Evolutionary conservation across 169 alveolate species (phyloP).

Genomic region (Perkinsus chesapeaki): DNA sequence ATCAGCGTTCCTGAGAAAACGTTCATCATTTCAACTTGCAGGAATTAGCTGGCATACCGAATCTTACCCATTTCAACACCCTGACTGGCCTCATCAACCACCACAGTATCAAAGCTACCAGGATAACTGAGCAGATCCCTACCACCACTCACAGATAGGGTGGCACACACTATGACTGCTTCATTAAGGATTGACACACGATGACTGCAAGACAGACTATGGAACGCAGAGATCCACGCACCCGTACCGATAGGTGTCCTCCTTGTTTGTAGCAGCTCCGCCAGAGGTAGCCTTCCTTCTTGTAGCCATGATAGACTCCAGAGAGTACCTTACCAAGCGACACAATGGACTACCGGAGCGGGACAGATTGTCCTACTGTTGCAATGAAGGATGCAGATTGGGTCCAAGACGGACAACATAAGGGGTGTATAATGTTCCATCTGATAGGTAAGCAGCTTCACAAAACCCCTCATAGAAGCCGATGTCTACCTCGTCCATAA

Average conservation of each 20-base stretch:
- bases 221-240: background rate
- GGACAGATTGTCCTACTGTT: constrained; percentile 15
- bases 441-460: constrained; percentile 73
- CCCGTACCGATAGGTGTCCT: background rate
- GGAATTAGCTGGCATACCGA: too few species aligned
- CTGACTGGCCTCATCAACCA: constrained; percentile 97
- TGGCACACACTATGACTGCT: constrained; percentile 73
- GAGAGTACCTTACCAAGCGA: constrained; percentile 20
- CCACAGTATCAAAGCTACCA: constrained; percentile 82
- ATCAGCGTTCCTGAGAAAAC: constrained; percentile 43
- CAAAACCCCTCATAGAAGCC: constrained; percentile 30
- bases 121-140: constrained; percentile 55
- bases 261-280: background rate
- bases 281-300: background rate
- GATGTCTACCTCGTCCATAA: background rate
- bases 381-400: constrained; percentile 46
- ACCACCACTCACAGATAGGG: constrained; percentile 80
- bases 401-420: constrained; percentile 72
- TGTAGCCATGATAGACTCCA: background rate
- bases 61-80: constrained; percentile 64
- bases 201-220: background rate
- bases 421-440: constrained; percentile 65
- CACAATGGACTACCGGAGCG: constrained; percentile 50
- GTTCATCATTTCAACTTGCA: too few species aligned
- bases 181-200: constrained; percentile 47